A percentile compares a stretch with the other conserved stretches of the same genome.
Conservation (phyloP, 345 rosid species). For the Bruguiera sexangula region DNA sequence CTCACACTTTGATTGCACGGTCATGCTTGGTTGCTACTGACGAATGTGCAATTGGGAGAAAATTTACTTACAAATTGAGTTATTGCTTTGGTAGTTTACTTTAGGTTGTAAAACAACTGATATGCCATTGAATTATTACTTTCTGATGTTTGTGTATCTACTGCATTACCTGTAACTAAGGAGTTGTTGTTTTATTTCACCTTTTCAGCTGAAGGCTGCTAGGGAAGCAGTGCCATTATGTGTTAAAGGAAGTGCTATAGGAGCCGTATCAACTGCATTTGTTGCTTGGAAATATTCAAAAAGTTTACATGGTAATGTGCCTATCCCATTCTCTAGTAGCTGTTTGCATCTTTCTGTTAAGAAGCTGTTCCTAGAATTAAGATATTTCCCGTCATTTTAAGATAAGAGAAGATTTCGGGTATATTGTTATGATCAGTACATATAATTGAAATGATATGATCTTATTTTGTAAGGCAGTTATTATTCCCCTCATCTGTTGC, state of each 20-base stretch:
- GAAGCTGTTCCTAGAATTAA: background rate
- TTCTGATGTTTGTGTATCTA: background rate
- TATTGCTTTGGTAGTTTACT: no score
- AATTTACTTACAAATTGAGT: no score
- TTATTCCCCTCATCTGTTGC: no score
- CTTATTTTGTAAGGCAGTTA: no score
- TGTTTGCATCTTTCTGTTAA: background rate
- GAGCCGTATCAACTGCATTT: constrained; percentile 78
- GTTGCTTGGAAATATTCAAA: constrained; percentile 86
- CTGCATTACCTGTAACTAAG: no score
- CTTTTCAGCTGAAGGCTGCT: constrained; percentile 71
- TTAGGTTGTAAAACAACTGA: no score
- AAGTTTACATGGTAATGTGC: constrained; percentile 68
- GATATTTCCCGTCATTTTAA: background rate
- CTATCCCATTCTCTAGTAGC: background rate
- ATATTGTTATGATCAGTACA: background rate
- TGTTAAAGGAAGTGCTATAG: constrained; percentile 56
- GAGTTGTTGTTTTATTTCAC: constrained; percentile 2
- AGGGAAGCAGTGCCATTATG: constrained; percentile 66
- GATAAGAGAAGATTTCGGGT: background rate
- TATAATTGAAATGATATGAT: background rate
- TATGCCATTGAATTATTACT: no score
- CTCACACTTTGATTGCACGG: no score
- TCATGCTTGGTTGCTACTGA: no score
- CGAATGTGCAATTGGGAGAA: no score